Conservation (phyloP, 768 basidiomycete species). For the Suillus brevipes region DNA sequence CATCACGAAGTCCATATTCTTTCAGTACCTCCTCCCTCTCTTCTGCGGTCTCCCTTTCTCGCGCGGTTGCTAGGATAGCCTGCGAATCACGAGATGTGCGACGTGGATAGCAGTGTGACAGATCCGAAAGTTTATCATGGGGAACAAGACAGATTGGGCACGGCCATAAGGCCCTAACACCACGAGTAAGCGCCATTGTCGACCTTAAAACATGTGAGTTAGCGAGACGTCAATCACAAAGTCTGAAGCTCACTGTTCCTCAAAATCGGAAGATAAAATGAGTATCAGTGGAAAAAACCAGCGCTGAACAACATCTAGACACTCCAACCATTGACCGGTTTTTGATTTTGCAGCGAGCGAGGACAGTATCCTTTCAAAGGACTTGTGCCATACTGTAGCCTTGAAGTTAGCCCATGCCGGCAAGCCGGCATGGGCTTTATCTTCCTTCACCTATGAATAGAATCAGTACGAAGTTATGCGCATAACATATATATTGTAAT, state of each 20-base stretch:
- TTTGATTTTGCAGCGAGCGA: not conserved
- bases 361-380: not conserved
- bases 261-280: not conserved
- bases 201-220: not conserved
- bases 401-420: not conserved
- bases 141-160: not conserved
- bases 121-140: not conserved
- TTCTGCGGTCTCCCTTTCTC: not conserved
- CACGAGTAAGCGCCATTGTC: not conserved
- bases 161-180: not conserved
- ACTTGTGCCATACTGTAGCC: not conserved
- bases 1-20: not conserved
- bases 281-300: not conserved
- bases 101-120: not conserved
- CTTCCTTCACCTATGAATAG: not conserved
- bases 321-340: not conserved
- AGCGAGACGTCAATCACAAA: not conserved
- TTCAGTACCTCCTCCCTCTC: not conserved
- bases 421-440: not conserved
- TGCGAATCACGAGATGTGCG: not conserved
- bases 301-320: not conserved
- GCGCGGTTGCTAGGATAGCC: not conserved
- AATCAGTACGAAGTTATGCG: not conserved
- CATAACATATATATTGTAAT: not conserved
- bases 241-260: not conserved